phyloP scores from a whole-genome alignment of 768 basidiomycete genomes.

The Paxillus involutus region DNA sequence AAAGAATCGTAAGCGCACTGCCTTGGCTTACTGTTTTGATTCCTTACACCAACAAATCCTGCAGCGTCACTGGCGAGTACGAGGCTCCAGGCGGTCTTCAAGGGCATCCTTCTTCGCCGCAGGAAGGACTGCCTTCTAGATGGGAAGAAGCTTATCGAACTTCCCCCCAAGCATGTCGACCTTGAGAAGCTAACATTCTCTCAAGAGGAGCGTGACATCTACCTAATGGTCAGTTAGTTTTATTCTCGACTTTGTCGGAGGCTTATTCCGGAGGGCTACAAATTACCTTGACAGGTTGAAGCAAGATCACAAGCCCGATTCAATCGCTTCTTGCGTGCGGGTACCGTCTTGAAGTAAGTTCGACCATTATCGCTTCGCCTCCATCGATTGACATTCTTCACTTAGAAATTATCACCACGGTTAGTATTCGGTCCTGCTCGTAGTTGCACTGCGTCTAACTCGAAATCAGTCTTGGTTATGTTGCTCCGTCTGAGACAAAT shows the following conservation, averaged over 20 bases:
- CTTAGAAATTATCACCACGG: conserved; percentile 58
- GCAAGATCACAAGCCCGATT: conserved; percentile 56
- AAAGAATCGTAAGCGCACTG: conserved; percentile 44
- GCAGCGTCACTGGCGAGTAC: conserved; percentile 53
- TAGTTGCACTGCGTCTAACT: not conserved
- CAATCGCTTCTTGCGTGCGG: conserved; percentile 58
- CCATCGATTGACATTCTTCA: not conserved
- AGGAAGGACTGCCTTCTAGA: conserved; percentile 64
- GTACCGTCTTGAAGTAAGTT: conserved; percentile 66
- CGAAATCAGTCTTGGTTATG: conserved; percentile 40
- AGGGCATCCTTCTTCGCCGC: conserved; percentile 54
- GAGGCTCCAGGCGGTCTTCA: conserved; percentile 59
- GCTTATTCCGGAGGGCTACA: not conserved
- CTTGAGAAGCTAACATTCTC: conserved; percentile 57
- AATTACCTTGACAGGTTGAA: conserved; percentile 41
- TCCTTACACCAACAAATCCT: not conserved
- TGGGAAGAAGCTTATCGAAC: conserved; percentile 65
- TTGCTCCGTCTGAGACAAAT: conserved; percentile 61
- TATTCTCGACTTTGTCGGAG: not conserved
- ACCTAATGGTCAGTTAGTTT: conserved; percentile 42
- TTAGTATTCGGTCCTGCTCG: conserved; percentile 30
- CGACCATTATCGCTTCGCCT: not conserved
- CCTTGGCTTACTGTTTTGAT: no score
- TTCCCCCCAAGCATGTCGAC: conserved; percentile 55
- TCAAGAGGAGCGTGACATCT: conserved; percentile 63